A percentile compares a stretch with the other conserved stretches of the same genome.
Evolutionary conservation across 192 early-diverging fungal species (phyloP).

Genomic region (Backusella circina): DNA sequence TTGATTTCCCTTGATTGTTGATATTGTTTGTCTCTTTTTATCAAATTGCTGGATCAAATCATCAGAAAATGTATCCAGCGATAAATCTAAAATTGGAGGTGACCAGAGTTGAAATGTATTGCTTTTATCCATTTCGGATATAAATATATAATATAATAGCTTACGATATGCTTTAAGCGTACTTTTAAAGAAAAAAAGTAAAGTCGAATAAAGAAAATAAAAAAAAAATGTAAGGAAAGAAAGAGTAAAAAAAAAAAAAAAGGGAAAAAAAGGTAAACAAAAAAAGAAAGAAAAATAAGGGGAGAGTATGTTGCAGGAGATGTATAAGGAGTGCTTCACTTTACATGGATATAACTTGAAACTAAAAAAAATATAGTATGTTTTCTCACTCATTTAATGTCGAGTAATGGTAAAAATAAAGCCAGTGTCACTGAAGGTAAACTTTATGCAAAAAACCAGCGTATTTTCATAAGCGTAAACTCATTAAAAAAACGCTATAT

Average conservation of each 20-base stretch:
- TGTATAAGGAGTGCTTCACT: background rate
- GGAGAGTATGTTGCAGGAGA: constrained; percentile 4
- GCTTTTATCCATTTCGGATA: background rate
- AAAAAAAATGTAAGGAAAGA: background rate
- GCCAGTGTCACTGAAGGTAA: background rate
- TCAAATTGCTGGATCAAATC: constrained; percentile 4
- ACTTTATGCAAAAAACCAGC: background rate
- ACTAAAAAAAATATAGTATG: background rate
- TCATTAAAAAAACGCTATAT: background rate
- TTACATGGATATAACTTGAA: background rate
- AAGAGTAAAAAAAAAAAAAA: background rate
- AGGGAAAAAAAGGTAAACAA: background rate
- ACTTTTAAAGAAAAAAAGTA: background rate
- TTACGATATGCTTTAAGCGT: background rate
- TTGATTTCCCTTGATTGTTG: background rate
- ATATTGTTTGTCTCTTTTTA: background rate
- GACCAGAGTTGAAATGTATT: constrained; percentile 6
- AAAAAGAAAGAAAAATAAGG: background rate
- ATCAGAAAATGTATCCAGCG: background rate
- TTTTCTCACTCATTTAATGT: background rate
- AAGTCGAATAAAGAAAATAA: background rate
- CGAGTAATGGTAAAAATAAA: background rate
- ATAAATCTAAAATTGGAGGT: constrained; percentile 7
- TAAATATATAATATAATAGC: background rate
- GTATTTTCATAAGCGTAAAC: background rate